Conservation (phyloP, 768 basidiomycete species). For the Epithele typhae region DNA sequence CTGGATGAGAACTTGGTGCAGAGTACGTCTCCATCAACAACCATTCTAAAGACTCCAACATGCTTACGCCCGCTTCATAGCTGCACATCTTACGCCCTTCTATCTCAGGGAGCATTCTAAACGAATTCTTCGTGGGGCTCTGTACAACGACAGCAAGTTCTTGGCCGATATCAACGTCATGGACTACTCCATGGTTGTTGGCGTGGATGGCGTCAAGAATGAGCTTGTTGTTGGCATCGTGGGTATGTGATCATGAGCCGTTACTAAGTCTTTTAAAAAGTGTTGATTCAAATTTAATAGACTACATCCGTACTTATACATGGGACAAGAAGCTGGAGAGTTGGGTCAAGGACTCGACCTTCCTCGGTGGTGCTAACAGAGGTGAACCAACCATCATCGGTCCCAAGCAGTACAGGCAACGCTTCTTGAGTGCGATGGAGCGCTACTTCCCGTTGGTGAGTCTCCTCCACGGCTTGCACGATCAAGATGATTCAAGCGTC, state of each 20-base stretch:
- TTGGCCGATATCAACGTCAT: conserved; percentile 91
- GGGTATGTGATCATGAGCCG: conserved; percentile 51
- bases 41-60: too few relatives aligned
- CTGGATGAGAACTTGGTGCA: conserved; percentile 95
- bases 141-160: conserved; percentile 96
- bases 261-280: background rate
- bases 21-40: conserved; percentile 40
- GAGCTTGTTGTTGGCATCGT: conserved; percentile 97
- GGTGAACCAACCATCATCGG: conserved; percentile 97
- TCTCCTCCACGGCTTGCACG: too few relatives aligned
- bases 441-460: conserved; percentile 82
- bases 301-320: conserved; percentile 93
- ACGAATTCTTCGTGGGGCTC: conserved; percentile 81
- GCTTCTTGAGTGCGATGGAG: conserved; percentile 86
- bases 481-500: too few relatives aligned
- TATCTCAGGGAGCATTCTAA: conserved; percentile 97
- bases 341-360: conserved; percentile 95
- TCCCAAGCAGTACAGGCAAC: conserved; percentile 88
- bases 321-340: conserved; percentile 99
- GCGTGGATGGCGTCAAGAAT: conserved; percentile 83
- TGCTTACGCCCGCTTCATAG: too few relatives aligned
- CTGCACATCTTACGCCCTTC: conserved; percentile 82
- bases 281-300: conserved; percentile 36
- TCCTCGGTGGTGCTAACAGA: conserved; percentile 75
- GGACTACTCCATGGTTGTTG: conserved; percentile 96